Conservation (phyloP, 2,329 filamentous ascomycete species). For the Beauveria sp. region DNA sequence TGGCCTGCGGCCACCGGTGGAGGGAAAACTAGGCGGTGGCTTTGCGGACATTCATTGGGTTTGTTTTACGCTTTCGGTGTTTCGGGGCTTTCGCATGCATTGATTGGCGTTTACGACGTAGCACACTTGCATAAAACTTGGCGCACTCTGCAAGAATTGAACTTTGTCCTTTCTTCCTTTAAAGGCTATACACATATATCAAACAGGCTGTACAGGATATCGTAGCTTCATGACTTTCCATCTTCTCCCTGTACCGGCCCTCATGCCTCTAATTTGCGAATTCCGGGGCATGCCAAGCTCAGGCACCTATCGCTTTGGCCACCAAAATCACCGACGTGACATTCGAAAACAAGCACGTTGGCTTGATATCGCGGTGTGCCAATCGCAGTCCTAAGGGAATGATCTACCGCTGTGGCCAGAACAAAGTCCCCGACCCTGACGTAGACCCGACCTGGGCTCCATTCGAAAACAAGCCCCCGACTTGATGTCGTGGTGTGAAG, state of each 20-base stretch:
- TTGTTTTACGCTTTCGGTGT: conserved; percentile 1
- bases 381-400: too few species aligned
- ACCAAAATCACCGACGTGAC: too few species aligned
- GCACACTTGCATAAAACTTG: not conserved
- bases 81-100: not conserved
- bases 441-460: too few species aligned
- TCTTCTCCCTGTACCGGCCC: not conserved
- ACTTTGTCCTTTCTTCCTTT: not conserved
- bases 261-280: too few species aligned
- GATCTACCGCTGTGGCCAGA: too few species aligned
- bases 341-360: too few species aligned
- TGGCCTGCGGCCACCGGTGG: conserved; percentile 59
- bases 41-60: not conserved
- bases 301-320: too few species aligned
- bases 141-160: not conserved
- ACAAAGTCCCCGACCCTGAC: too few species aligned
- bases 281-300: too few species aligned
- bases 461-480: too few species aligned
- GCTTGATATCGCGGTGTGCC: too few species aligned
- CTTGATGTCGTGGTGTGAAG: too few species aligned
- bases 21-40: conserved; percentile 49
- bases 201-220: not conserved
- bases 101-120: not conserved
- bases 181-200: not conserved
- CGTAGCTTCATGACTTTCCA: not conserved